A percentile compares a stretch with the other conserved stretches of the same genome.
Evolutionary conservation across 225 moss, liverwort and hornwort species (phyloP).

Genomic region (Sphagnum tenellum): DNA sequence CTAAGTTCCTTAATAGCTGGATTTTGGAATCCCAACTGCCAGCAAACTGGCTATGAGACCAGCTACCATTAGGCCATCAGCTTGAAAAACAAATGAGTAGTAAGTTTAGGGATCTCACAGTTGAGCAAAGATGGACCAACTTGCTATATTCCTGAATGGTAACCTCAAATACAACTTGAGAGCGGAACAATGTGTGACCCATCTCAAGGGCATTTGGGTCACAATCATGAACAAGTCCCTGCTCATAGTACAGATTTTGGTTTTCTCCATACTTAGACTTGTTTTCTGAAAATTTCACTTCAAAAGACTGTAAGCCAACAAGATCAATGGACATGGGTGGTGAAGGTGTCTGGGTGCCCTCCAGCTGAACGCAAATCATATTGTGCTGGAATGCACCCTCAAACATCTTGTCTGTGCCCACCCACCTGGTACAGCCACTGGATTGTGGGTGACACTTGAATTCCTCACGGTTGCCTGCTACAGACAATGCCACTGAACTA

Average conservation of each 20-base stretch:
- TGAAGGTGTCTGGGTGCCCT: slow-evolving; percentile 84
- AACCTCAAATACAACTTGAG: slow-evolving; percentile 85
- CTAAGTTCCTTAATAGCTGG: too few species aligned
- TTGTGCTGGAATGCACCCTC: slow-evolving; percentile 62
- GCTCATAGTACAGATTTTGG: slow-evolving; percentile 9
- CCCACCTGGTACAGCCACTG: slow-evolving; percentile 39
- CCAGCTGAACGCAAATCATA: slow-evolving; percentile 86
- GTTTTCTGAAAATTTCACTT: slow-evolving; percentile 78
- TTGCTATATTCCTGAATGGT: slow-evolving; percentile 91
- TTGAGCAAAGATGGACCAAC: slow-evolving; percentile 87
- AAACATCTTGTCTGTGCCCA: slow-evolving; percentile 58
- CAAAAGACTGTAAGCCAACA: slow-evolving; percentile 77
- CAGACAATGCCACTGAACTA: slow-evolving; percentile 66
- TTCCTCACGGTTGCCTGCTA: slow-evolving; percentile 76
- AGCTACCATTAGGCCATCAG: too few species aligned
- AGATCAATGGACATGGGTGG: slow-evolving; percentile 92
- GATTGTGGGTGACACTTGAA: slow-evolving; percentile 43
- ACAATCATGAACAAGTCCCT: too few species aligned
- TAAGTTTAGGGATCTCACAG: slow-evolving; percentile 29
- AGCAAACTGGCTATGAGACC: too few species aligned
- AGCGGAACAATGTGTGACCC: slow-evolving; percentile 36
- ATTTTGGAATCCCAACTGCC: too few species aligned
- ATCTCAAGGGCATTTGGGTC: too few species aligned
- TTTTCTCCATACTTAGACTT: slow-evolving; percentile 46
- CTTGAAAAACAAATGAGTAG: too few species aligned